Evolutionary conservation across 2,329 filamentous ascomycete species (phyloP).

Genomic region (Ophiostoma fasciatum): DNA sequence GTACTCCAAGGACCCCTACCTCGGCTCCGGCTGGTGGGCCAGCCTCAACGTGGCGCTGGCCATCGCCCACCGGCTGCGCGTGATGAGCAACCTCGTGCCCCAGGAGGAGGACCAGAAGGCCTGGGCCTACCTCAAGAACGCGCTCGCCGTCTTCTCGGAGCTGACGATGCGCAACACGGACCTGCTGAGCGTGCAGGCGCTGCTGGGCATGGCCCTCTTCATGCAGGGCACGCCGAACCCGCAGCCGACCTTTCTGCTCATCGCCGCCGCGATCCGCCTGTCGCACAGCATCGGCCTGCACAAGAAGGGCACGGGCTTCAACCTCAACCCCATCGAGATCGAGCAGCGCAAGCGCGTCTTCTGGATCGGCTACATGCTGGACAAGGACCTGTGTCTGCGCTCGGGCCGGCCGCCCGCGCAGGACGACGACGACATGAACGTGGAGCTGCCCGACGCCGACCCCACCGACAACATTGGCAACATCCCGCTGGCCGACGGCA

Average conservation of each 20-base stretch:
- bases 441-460: slow-evolving; percentile 82
- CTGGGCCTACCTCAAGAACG: slow-evolving; percentile 94
- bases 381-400: slow-evolving; percentile 47
- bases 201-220: slow-evolving; percentile 88
- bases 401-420: slow-evolving; percentile 45
- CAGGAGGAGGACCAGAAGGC: slow-evolving; percentile 87
- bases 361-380: slow-evolving; percentile 51
- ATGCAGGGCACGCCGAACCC: slow-evolving; percentile 94
- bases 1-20: slow-evolving; percentile 83
- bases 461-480: slow-evolving; percentile 89
- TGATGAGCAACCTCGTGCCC: slow-evolving; percentile 88
- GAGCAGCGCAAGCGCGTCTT: slow-evolving; percentile 65
- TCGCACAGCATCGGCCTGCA: slow-evolving; percentile 92
- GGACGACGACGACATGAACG: slow-evolving; percentile 71
- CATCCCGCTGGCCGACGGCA: slow-evolving; percentile 76
- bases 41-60: slow-evolving; percentile 87
- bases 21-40: slow-evolving; percentile 97
- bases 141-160: slow-evolving; percentile 83
- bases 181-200: slow-evolving; percentile 81
- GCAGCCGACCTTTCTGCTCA: slow-evolving; percentile 81
- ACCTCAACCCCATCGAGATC: slow-evolving; percentile 82
- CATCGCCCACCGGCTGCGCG: slow-evolving; percentile 81
- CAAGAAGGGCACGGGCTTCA: slow-evolving; percentile 84
- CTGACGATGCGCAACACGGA: slow-evolving; percentile 94
- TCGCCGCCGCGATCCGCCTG: slow-evolving; percentile 78